Base-by-base conservation (phyloP, 495 filamentous ascomycete species). In the Lentithecium fluviatile region DNA sequence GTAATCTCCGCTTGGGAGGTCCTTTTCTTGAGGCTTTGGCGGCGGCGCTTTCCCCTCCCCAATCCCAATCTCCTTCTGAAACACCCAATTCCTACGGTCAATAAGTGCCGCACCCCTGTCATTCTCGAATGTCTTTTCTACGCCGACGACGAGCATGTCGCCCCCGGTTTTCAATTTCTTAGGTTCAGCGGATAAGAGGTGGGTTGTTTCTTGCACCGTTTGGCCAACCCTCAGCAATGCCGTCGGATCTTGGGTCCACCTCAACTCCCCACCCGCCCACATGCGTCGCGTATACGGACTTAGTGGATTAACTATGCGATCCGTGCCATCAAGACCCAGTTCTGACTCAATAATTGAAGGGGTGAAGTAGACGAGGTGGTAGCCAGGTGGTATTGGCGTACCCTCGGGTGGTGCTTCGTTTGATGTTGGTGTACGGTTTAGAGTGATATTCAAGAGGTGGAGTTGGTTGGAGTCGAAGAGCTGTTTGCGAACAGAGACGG, bases 201-300 rank as follows among this genome's bases (percentile, higher is more conserved):
- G 73, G 8, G 83, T 86, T n/a, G 73, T 79, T 69, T 87, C 84
- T n/a, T 65, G 73, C 6, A 82, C 81, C 8, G 73, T 58, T 42
- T 85, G 77, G 2, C 83, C 84, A 0, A 85, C 76, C 3, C 76
- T 70, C 51, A 85, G 66, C 11, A 67, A 66, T 54, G 80, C 78
- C 43, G 70, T 62, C 13, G 71, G 67, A 6, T 75, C 74, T 10
- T 71, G 60, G 6, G 71, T 73, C 82, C 81, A 86, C n/a, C 66
- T 50, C 23, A 85, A 75, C 56, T 77, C 74, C 0, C 89, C 90
- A 24, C 88, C 89, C 2, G 87, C 87, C 90, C 90, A 95, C 83
- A 95, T 86, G 23, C 89, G 82, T 21, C 87, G 78, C 23, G 77
- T 80, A 58, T 84, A 92, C 0, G 85, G 83, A 0, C 57, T 29